Evolutionary conservation across 352 stramenopile genomes (phyloP).

Genomic region (Pythium phragmitis): DNA sequence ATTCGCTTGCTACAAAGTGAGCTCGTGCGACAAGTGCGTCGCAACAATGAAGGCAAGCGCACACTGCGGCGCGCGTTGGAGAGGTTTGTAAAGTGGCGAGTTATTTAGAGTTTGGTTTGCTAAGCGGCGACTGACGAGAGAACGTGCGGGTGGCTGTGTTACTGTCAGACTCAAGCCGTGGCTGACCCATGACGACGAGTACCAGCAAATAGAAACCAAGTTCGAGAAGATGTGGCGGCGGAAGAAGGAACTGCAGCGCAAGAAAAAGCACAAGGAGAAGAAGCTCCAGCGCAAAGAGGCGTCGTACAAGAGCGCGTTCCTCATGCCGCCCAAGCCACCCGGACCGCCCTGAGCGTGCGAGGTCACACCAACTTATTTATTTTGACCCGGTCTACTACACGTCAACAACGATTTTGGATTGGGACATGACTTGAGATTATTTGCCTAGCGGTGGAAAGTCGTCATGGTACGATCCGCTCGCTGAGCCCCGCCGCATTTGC

Average conservation of each 20-base stretch:
- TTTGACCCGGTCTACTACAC: background rate
- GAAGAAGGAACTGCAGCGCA: slow-evolving; percentile 74
- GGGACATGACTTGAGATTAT: slow-evolving; percentile 1
- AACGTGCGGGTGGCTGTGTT: background rate
- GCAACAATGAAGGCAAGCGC: slow-evolving; percentile 64
- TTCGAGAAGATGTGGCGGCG: slow-evolving; percentile 62
- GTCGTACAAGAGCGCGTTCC: slow-evolving; percentile 27
- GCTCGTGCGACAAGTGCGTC: slow-evolving; percentile 38
- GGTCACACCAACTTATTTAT: background rate
- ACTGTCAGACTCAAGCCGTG: slow-evolving; percentile 55
- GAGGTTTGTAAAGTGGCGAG: slow-evolving; percentile 29
- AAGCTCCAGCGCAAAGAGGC: slow-evolving; percentile 67
- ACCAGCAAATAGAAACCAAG: slow-evolving; percentile 50
- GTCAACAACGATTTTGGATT: too few species aligned
- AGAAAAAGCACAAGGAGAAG: slow-evolving; percentile 74
- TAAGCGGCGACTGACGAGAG: too few species aligned
- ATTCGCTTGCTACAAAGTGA: slow-evolving; percentile 52
- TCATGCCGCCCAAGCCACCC: slow-evolving; percentile 8
- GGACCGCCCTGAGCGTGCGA: slow-evolving; percentile 2
- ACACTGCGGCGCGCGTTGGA: slow-evolving; percentile 54
- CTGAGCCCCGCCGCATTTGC: slow-evolving; percentile 20
- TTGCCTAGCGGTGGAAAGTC: slow-evolving; percentile 74
- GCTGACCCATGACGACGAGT: slow-evolving; percentile 47
- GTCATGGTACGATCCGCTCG: slow-evolving; percentile 50
- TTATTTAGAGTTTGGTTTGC: background rate